Conservation (phyloP, 768 basidiomycete genomes). For the Lenzites betulinus region DNA sequence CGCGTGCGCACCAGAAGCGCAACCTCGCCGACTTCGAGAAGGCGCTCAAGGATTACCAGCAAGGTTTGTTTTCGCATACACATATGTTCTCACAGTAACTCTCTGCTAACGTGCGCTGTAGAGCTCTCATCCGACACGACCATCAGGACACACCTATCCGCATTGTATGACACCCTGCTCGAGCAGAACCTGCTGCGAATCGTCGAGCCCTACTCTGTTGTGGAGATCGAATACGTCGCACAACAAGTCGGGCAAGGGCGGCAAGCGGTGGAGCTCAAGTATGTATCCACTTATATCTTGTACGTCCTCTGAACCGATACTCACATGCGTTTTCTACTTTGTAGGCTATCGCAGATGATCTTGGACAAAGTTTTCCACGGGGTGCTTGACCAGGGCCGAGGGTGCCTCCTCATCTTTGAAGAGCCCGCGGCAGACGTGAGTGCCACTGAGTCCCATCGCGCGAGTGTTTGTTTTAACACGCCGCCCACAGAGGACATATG, state of each 20-base stretch:
- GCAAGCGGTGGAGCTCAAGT: conserved; percentile 92
- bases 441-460: conserved; percentile 19
- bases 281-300: conserved; percentile 31
- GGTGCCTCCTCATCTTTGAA: conserved; percentile 90
- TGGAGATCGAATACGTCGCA: conserved; percentile 91
- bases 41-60: conserved; percentile 82
- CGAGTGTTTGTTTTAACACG: neutral
- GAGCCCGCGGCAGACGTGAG: conserved; percentile 82
- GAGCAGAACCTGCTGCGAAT: conserved; percentile 95
- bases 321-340: neutral
- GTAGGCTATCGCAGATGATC: conserved; percentile 96
- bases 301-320: neutral
- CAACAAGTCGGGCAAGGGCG: conserved; percentile 83
- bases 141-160: conserved; percentile 91
- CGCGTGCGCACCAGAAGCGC: conserved; percentile 89
- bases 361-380: conserved; percentile 93
- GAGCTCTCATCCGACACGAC: conserved; percentile 95
- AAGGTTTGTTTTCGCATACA: conserved; percentile 48
- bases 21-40: conserved; percentile 89
- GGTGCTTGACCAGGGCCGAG: conserved; percentile 94
- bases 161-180: conserved; percentile 92
- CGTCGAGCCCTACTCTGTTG: conserved; percentile 92
- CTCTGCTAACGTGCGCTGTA: conserved; percentile 31
- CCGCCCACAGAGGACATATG: conserved; percentile 72
- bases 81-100: neutral